These are phyloP conservation scores for Eucalyptus erythrocorys DNA, from an alignment of 345 rosid species.

Conservation along the genomic window DNA sequence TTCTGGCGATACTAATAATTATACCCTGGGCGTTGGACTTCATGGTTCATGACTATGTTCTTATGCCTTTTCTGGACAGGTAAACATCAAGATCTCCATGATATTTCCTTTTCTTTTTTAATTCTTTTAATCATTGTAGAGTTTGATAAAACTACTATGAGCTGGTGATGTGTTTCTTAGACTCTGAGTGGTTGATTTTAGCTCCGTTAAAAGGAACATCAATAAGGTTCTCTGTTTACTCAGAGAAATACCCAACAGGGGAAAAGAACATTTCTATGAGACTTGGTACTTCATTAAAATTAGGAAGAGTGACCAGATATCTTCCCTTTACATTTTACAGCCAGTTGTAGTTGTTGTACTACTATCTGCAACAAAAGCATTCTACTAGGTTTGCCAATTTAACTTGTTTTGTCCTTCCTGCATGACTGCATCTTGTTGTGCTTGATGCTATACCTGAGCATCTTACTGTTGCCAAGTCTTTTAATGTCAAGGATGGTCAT, in stretches of 20 bases:
- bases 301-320: not conserved
- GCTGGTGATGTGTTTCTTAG: not conserved
- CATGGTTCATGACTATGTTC: slow-evolving; percentile 83
- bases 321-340: not conserved
- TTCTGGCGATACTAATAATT: slow-evolving; percentile 62
- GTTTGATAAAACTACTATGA: not conserved
- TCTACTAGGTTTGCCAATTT: not conserved
- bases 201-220: not conserved
- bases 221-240: not conserved
- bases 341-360: not conserved
- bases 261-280: not conserved
- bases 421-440: not conserved
- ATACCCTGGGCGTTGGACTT: slow-evolving; percentile 86
- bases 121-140: not conserved
- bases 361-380: not conserved
- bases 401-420: not conserved
- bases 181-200: not conserved
- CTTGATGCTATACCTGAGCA: not conserved
- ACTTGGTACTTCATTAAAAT: not conserved
- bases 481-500: not conserved
- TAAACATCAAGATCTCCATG: slow-evolving; percentile 1
- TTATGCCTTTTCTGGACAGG: slow-evolving; percentile 97
- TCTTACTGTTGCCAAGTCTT: not conserved
- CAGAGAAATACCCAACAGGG: not conserved
- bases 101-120: not conserved